Percentiles rank a stretch among this genome's conserved stretches.
These are phyloP conservation scores for Pichia sp. DNA, from an alignment of 1,139 yeast species.

Conservation along the genomic window DNA sequence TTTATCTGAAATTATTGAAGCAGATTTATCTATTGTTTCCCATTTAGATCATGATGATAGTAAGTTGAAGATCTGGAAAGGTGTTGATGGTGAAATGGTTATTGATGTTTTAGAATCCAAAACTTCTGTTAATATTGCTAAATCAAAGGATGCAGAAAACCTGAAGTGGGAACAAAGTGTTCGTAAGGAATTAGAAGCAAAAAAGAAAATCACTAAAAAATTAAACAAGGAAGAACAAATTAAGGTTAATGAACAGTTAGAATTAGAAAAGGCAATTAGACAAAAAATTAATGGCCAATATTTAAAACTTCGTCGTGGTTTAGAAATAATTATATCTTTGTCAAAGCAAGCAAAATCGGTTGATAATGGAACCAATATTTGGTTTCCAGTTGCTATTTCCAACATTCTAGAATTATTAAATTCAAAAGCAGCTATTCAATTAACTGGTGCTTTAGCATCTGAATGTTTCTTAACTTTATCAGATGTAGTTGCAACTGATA, in stretches of 20 bases:
- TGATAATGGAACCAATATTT: slow-evolving; percentile 60
- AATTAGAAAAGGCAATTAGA: slow-evolving; percentile 54
- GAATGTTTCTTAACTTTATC: slow-evolving; percentile 28
- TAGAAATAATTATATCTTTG: slow-evolving; percentile 49
- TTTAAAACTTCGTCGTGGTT: slow-evolving; percentile 40
- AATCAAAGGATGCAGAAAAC: slow-evolving; percentile 68
- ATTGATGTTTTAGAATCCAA: slow-evolving; percentile 55
- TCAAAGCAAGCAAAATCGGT: slow-evolving; percentile 44
- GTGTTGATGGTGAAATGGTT: slow-evolving; percentile 64
- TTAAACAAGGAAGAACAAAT: slow-evolving; percentile 71
- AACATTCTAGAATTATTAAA: slow-evolving; percentile 39
- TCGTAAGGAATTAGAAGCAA: slow-evolving; percentile 61
- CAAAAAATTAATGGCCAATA: slow-evolving; percentile 36
- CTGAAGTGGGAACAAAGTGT: slow-evolving; percentile 85
- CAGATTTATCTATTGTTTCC: slow-evolving; percentile 34
- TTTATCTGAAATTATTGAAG: slow-evolving; percentile 37
- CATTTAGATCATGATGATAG: slow-evolving; percentile 33
- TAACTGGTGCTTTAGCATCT: slow-evolving; percentile 37
- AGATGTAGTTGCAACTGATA: slow-evolving; percentile 21
- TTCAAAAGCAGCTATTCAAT: slow-evolving; percentile 31
- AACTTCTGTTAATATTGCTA: slow-evolving; percentile 37
- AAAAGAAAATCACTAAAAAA: slow-evolving; percentile 40
- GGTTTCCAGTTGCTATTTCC: slow-evolving; percentile 66
- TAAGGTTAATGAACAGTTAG: slow-evolving; percentile 53
- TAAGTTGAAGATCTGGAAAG: slow-evolving; percentile 58